Evolutionary conservation across 1,139 yeast species (phyloP).

Genomic region (Hyphopichia burtonii): DNA sequence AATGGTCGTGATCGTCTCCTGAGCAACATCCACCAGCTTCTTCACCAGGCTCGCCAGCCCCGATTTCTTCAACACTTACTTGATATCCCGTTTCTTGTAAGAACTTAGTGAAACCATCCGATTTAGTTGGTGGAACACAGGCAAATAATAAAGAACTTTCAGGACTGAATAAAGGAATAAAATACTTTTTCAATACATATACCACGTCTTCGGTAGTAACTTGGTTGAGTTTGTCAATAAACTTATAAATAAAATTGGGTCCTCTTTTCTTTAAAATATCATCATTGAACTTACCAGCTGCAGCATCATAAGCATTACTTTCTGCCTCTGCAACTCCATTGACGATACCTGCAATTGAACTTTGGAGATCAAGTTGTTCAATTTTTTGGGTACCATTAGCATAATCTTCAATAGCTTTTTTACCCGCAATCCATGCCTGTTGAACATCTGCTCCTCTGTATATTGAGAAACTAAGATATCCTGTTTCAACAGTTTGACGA

Average conservation of each 20-base stretch:
- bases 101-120: conserved; percentile 44
- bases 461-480: conserved; percentile 62
- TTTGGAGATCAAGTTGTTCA: conserved; percentile 61
- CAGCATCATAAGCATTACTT: conserved; percentile 60
- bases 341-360: conserved; percentile 74
- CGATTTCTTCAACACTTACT: conserved; percentile 56
- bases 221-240: conserved; percentile 42
- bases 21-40: conserved; percentile 7
- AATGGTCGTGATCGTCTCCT: conserved; percentile 6
- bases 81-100: conserved; percentile 58
- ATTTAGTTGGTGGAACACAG: conserved; percentile 71
- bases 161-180: conserved; percentile 59
- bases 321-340: conserved; percentile 68
- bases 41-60: conserved; percentile 20
- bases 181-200: conserved; percentile 56
- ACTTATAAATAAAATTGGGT: conserved; percentile 48
- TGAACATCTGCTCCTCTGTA: conserved; percentile 85
- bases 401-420: conserved; percentile 61
- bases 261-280: conserved; percentile 69
- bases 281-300: conserved; percentile 64
- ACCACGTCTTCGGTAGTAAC: conserved; percentile 61
- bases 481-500: conserved; percentile 60
- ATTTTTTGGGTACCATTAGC: conserved; percentile 53
- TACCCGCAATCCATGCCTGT: conserved; percentile 68
- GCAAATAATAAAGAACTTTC: conserved; percentile 59